Evolutionary conservation across 352 stramenopile genomes (phyloP), one percentile per base, ranked within the genome.

Genomic region (Globisporangium parvum): DNA sequence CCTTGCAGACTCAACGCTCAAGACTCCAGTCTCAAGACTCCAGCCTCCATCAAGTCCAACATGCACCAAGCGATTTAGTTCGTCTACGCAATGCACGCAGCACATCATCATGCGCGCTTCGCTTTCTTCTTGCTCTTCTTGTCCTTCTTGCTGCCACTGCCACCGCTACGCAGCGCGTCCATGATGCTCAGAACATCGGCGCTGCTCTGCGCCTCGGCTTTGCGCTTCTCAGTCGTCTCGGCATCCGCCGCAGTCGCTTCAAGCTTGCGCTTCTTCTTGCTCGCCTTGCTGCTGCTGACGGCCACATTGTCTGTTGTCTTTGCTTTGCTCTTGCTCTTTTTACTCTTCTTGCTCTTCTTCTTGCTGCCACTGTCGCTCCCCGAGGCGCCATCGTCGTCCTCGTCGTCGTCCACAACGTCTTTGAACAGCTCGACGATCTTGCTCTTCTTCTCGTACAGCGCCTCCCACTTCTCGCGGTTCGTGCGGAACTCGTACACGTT

Each of bases 361-460:
- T 49, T 60, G 26, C 26, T 31, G 23, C 23, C 23, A 6, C 40
- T 20, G 33, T n/a, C 35, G 33, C 26, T 28, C 10, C 26, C 31
- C 31, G 31, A 37, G 31, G 11, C 48, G 14, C n/a, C n/a, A n/a
- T 6, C 26, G 26, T 31, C 26, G 26, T 73, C 62, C 6, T 73
- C 57, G n/a, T 63, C 55, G 17, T 67, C 58, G 23, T 77, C 65
- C 24, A 88, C 69, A 2, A 92, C 60, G 58, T 90, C 82, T 60
- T 85, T 88, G 51, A 93, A 93, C 39, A 91, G 51, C 24, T 88
- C 75, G 14, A 69, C 70, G 26, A 93, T 87, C 67, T 93, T 93
- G 65, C 77, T 60, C 56, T 93, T 76, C 67, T 92, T 92, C 42
- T 78, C 75, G 55, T 90, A 87, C 20, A 81, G 66, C 26, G 80